phyloP scores from a whole-genome alignment of 2,329 filamentous ascomycete species.

The Fusarium sp. region DNA sequence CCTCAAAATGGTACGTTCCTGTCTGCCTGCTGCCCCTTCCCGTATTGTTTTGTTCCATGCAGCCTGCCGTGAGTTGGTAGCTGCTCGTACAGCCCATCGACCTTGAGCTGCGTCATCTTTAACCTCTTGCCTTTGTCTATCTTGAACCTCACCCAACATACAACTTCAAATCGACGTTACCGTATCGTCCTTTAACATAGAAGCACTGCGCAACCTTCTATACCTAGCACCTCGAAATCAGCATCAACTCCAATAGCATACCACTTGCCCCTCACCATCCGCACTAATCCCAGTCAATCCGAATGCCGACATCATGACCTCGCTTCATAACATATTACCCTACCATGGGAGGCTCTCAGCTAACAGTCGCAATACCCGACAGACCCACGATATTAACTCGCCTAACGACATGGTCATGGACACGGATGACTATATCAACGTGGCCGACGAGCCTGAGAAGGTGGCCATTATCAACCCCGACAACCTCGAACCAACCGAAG shows the following conservation, averaged over 20 bases:
- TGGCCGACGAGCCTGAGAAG: conserved; percentile 62
- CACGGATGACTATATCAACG: conserved; percentile 67
- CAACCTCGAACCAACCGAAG: conserved; percentile 60
- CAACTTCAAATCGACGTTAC: conserved; percentile 17
- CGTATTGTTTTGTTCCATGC: conserved; percentile 27
- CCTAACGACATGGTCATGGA: conserved; percentile 70
- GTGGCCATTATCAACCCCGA: conserved; percentile 69
- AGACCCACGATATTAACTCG: conserved; percentile 68
- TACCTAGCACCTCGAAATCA: conserved; percentile 26
- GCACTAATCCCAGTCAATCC: conserved; percentile 34
- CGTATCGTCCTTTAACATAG: conserved; percentile 4
- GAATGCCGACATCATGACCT: conserved; percentile 46
- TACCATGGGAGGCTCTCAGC: conserved; percentile 37
- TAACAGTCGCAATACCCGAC: conserved; percentile 45
- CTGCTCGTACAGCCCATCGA: conserved; percentile 24
- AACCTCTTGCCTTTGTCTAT: background rate
- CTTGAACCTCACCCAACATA: conserved; percentile 7
- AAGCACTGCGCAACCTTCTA: conserved; percentile 27
- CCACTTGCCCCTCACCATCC: conserved; percentile 35
- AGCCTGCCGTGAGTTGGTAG: conserved; percentile 36
- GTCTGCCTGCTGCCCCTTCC: conserved; percentile 17
- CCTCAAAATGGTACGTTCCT: conserved; percentile 45
- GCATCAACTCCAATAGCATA: conserved; percentile 32
- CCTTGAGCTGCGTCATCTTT: conserved; percentile 43
- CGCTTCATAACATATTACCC: conserved; percentile 34